Evolutionary conservation across 192 early-diverging fungal species (phyloP).

Genomic region (Coemansia sp.): DNA sequence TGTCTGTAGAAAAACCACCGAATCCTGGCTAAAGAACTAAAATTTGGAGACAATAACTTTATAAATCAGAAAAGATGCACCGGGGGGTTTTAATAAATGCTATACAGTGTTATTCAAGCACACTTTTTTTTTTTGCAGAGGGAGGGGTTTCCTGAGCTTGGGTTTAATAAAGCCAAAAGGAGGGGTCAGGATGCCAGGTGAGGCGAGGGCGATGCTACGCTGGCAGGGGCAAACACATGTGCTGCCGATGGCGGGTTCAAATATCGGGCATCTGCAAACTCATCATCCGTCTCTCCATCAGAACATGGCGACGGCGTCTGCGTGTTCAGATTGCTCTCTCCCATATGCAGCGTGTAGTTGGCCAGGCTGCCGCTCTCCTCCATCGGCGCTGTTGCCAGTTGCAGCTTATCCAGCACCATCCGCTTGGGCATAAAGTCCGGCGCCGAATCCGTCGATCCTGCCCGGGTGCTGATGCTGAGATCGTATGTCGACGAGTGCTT

Average conservation of each 20-base stretch:
- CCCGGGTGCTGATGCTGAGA: constrained; percentile 44
- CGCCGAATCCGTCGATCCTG: constrained; percentile 50
- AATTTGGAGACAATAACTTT: constrained; percentile 1
- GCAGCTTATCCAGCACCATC: constrained; percentile 1
- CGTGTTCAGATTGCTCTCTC: constrained; percentile 1
- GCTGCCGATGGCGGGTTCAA: neutral
- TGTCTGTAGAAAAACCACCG: constrained; percentile 19
- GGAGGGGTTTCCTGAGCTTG: neutral
- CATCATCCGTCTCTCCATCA: constrained; percentile 3
- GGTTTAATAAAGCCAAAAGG: no score
- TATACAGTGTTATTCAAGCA: no score
- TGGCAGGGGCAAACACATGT: constrained; percentile 23
- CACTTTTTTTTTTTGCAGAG: neutral
- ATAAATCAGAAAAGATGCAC: neutral
- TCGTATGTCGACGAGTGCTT: constrained; percentile 47
- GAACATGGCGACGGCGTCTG: no score
- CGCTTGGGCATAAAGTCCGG: constrained; percentile 49
- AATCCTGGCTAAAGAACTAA: constrained; percentile 36
- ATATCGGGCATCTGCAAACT: constrained; percentile 5
- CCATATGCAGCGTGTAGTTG: constrained; percentile 42
- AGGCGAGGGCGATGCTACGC: constrained; percentile 30
- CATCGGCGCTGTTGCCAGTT: constrained; percentile 6
- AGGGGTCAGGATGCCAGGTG: no score
- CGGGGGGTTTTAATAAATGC: neutral
- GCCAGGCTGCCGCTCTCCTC: constrained; percentile 19